Percentiles rank a stretch among this genome's conserved stretches.
These are phyloP conservation scores for Myriosclerotinia scirpicola DNA, from an alignment of 2,329 filamentous ascomycete species.

Conservation along the genomic window DNA sequence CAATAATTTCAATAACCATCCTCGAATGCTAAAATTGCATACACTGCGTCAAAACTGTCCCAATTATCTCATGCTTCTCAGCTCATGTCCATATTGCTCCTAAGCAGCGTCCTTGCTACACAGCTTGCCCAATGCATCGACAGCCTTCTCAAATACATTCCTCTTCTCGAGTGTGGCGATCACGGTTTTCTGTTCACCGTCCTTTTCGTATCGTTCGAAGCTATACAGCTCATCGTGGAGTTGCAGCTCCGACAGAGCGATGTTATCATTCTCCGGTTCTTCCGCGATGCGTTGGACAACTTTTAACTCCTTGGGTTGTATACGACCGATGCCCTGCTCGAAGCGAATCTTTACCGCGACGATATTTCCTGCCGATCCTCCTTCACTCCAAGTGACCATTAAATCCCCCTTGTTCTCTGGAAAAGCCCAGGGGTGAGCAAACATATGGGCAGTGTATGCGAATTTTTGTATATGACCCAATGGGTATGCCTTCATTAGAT, in stretches of 20 bases:
- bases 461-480: constrained; percentile 13
- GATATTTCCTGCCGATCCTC: constrained; percentile 28
- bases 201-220: constrained; percentile 14
- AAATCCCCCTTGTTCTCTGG: constrained; percentile 28
- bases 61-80: not conserved
- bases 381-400: constrained; percentile 32
- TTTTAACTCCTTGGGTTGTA: constrained; percentile 14
- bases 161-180: constrained; percentile 1
- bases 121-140: constrained; percentile 10
- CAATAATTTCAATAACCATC: constrained; percentile 3
- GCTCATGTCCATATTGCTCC: not conserved
- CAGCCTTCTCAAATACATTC: constrained; percentile 12
- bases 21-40: constrained; percentile 12
- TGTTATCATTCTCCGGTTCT: constrained; percentile 4
- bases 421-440: constrained; percentile 33
- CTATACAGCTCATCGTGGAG: constrained; percentile 13
- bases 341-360: constrained; percentile 29
- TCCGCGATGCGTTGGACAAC: constrained; percentile 3
- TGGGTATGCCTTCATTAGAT: constrained; percentile 22
- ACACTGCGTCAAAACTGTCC: constrained; percentile 13
- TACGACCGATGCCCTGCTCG: constrained; percentile 14
- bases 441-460: constrained; percentile 30
- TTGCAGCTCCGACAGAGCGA: constrained; percentile 12
- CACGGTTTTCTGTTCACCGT: constrained; percentile 6
- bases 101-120: not conserved